Base-by-base conservation (phyloP, 2,329 filamentous ascomycete genomes). In the Aspergillus intermedius region DNA sequence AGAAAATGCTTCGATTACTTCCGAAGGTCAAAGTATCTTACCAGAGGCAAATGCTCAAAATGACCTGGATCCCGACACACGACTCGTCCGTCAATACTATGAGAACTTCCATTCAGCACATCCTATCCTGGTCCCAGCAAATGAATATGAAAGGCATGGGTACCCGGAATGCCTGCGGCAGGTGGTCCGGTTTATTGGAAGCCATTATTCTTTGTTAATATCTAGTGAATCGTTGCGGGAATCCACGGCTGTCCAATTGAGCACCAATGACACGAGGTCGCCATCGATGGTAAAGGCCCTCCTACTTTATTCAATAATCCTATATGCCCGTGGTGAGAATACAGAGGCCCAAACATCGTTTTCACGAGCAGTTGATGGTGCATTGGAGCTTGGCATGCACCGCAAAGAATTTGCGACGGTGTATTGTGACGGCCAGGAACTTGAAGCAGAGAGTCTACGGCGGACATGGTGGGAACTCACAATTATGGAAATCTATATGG, bases 401-500 rank as follows among this genome's bases (percentile, higher is more conserved):
- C 80, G 79, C 3, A 74, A 79, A 45, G 77, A 80, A 0, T 94
- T 84, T 64, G 65, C 66, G 7, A 45, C 58, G 1, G 56, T 63
- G 10, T 42, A 56, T 12, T 56, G 55, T 25, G 25, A 56, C 13
- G 53, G 83, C 84, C 5, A 78, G 81, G 52, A 57, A 0, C 73
- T 87, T 1, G 63, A 91, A 15, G 87, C 91, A 61, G 90, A 95
- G 67, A 88, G 86, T 62, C 86, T 87, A 80, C 79, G 88, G 25
- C 76, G 90, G 52, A 95, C 89, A 1, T 95, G 89, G 89, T 95
- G 90, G 90, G 88, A 80, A 58, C 60, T 87, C 23, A 90, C 84
- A 60, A 78, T 87, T 25, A 79, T 86, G 9, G 88, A 94, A 60
- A 87, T 86, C 44, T 86, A 91, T 78, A 79, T 93, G 57, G 86